Conservation (phyloP, 768 basidiomycete species). For the Suillus subaureus region DNA sequence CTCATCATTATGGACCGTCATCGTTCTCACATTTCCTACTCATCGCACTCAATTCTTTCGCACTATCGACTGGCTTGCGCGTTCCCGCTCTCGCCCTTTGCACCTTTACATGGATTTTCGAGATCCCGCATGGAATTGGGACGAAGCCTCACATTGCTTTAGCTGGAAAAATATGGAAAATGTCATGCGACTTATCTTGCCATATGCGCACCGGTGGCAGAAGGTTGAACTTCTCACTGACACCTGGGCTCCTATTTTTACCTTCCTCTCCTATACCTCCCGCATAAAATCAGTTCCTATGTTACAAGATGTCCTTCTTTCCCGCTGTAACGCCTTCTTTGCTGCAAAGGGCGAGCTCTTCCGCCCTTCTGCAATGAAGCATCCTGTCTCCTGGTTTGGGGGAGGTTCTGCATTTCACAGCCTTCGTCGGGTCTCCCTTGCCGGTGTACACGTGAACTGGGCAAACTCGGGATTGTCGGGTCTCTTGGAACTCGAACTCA, state of each 20-base stretch:
- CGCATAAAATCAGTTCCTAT: conserved; percentile 35
- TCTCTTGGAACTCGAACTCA: conserved; percentile 52
- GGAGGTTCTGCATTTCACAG: conserved; percentile 31
- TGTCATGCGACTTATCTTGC: conserved; percentile 46
- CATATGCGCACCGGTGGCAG: conserved; percentile 50
- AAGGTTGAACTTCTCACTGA: conserved; percentile 54
- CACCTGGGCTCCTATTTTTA: conserved; percentile 60
- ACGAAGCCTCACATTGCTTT: conserved; percentile 47
- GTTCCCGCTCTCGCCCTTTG: conserved; percentile 50
- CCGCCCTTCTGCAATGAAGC: conserved; percentile 41
- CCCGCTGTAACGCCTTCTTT: conserved; percentile 62
- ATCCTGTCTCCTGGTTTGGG: conserved; percentile 46
- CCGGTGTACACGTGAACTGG: conserved; percentile 66
- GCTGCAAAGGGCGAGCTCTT: conserved; percentile 47
- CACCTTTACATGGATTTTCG: conserved; percentile 60
- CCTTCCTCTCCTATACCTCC: conserved; percentile 47
- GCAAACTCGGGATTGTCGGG: conserved; percentile 38
- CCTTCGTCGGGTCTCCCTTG: conserved; percentile 47
- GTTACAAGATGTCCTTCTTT: conserved; percentile 45
- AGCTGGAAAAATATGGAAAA: conserved; percentile 44
- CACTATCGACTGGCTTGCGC: conserved; percentile 39
- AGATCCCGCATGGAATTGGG: conserved; percentile 59
- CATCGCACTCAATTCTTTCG: conserved; percentile 40
- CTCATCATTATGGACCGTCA: conserved; percentile 51
- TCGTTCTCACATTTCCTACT: conserved; percentile 48